These are phyloP conservation scores for Vitis amurensis DNA, from an alignment of 164 flowering plant species.

Conservation along the genomic window DNA sequence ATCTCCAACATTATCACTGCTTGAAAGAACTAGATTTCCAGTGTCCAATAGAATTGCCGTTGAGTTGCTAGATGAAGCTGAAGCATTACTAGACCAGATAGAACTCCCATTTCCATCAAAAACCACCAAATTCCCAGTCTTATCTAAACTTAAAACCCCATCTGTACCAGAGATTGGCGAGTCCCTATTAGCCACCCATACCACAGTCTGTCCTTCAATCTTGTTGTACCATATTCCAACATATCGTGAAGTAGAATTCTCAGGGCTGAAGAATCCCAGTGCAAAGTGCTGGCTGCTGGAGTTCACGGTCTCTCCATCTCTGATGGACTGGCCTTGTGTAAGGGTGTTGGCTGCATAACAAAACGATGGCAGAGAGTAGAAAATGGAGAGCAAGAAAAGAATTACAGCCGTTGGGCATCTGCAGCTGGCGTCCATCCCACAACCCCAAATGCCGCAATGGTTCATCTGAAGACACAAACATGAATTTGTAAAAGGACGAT, in stretches of 20 bases:
- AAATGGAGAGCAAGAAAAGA: constrained; percentile 7
- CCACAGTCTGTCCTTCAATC: constrained; percentile 21
- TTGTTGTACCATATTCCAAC: constrained; percentile 60
- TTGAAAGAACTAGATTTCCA: constrained; percentile 42
- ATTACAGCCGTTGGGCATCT: constrained; percentile 12
- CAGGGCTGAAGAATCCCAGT: constrained; percentile 63
- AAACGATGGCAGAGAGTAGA: constrained; percentile 9
- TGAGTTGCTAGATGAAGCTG: constrained; percentile 14
- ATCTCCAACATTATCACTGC: constrained; percentile 2
- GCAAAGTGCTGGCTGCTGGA: constrained; percentile 26
- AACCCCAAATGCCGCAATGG: neutral
- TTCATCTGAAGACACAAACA: neutral
- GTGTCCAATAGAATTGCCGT: constrained; percentile 27
- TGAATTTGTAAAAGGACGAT: neutral
- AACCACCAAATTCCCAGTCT: constrained; percentile 41
- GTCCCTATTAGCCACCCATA: constrained; percentile 73
- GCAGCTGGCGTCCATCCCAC: constrained; percentile 5
- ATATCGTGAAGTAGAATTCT: constrained; percentile 37
- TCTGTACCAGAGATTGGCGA: constrained; percentile 30
- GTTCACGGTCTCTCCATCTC: constrained; percentile 33
- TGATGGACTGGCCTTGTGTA: constrained; percentile 23
- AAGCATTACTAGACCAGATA: constrained; percentile 47
- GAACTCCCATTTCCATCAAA: constrained; percentile 14
- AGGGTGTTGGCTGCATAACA: constrained; percentile 21
- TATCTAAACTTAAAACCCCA: constrained; percentile 28